Conservation (phyloP, 2,329 filamentous ascomycete species). For the Ceratocystis alfenasii region DNA sequence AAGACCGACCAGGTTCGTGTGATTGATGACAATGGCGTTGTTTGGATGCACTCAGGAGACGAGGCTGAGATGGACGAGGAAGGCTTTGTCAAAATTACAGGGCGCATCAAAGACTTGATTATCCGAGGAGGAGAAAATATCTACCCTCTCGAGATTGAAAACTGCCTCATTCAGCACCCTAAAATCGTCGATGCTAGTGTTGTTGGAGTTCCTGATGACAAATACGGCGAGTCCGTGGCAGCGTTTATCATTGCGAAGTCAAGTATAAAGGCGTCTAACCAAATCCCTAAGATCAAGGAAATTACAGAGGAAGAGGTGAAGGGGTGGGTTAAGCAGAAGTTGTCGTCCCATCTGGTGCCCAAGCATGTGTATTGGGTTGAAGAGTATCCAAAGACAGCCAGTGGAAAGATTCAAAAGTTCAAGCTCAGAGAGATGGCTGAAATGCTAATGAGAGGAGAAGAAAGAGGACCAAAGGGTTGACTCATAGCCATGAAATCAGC, state of each 20-base stretch:
- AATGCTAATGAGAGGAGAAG: constrained; percentile 26
- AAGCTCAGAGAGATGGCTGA: constrained; percentile 58
- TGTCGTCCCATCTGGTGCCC: constrained; percentile 69
- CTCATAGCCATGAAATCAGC: not conserved
- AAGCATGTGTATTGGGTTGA: constrained; percentile 81
- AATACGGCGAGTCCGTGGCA: constrained; percentile 75
- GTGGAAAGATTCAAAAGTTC: constrained; percentile 94
- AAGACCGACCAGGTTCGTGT: constrained; percentile 55
- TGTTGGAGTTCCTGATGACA: constrained; percentile 69
- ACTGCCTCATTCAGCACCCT: constrained; percentile 64
- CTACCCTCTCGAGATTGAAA: constrained; percentile 84
- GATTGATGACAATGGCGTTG: constrained; percentile 33
- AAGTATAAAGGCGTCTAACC: constrained; percentile 25
- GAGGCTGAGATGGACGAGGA: constrained; percentile 74
- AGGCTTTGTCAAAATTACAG: constrained; percentile 80
- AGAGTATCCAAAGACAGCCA: constrained; percentile 86
- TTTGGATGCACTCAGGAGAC: constrained; percentile 91
- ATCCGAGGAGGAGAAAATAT: constrained; percentile 95
- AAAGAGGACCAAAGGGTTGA: not conserved
- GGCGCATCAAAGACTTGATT: constrained; percentile 88
- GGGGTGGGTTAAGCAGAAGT: constrained; percentile 56
- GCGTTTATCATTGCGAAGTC: constrained; percentile 59
- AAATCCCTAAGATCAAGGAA: not conserved
- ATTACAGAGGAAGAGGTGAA: constrained; percentile 42
- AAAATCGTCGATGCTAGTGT: constrained; percentile 65